Base-by-base conservation (phyloP, 345 rosid genomes). In the Camelina hispida region DNA sequence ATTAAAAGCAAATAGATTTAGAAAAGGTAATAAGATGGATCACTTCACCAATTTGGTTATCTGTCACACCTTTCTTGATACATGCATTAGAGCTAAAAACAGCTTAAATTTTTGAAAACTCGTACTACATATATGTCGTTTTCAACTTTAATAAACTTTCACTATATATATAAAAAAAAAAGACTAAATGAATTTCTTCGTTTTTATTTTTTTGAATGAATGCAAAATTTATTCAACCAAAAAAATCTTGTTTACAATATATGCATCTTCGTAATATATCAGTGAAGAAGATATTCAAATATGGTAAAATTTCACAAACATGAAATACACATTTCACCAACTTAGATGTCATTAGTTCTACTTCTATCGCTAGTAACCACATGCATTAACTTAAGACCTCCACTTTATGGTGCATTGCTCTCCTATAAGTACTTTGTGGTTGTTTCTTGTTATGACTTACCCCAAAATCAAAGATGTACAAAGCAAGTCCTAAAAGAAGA, bases 241-340 rank as follows among this genome's bases (percentile, higher is more conserved):
- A 20, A 20, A 20, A 20, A 20, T 20, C 1, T 20, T 20, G 22
- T 20, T 20, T 20, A 20, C 22, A 20, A 20, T 20, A 20, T 20
- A 20, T 20, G 22, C 22, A 20, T 50, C 32, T 25, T 65, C 18
- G 6, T 9, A 8, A 48, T 50, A 64, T 32, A 23, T 28, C 50
- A 63, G 51, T 57, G 30, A 35, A 40, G 62, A 58, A 12, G 4
- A 12, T 40, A 66, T 25, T 53, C 42, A 62, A 62, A 76, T 69
- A 70, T 68, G 74, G 71, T 64, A 60, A 75, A 43, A 72, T 63
- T 62, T 79, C 75, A 63, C 74, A 69, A 68, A 64, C 62, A 78
- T 83, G 92, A 87, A 81, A 83, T 79, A 66, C 85, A 86, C 93
- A 79, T 56, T 78, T 81, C 87, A 89, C 90, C 98, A 82, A 90